A percentile compares a stretch with the other conserved stretches of the same genome.
Evolutionary conservation across 495 filamentous ascomycete species (phyloP).

Genomic region (Neurospora intermedia): DNA sequence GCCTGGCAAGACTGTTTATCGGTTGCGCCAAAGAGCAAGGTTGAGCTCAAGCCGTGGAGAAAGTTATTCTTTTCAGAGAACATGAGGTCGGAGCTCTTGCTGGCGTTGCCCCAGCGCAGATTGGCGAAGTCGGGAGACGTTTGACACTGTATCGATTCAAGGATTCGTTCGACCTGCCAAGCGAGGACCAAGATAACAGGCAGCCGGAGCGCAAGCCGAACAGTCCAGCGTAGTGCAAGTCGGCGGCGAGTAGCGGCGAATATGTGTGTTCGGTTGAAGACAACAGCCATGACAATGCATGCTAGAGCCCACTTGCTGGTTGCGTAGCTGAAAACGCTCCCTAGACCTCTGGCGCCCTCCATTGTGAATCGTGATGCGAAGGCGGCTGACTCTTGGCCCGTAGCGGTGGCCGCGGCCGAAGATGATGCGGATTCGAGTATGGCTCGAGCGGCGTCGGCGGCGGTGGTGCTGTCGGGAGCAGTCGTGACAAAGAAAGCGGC

Average conservation of each 20-base stretch:
- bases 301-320: slow-evolving; percentile 89
- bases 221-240: slow-evolving; percentile 56
- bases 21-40: slow-evolving; percentile 53
- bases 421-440: slow-evolving; percentile 18
- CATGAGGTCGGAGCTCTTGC: slow-evolving; percentile 57
- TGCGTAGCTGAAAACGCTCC: slow-evolving; percentile 80
- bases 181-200: slow-evolving; percentile 66
- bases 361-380: slow-evolving; percentile 37
- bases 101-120: slow-evolving; percentile 62
- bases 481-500: slow-evolving; percentile 17
- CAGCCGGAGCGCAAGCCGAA: slow-evolving; percentile 63
- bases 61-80: slow-evolving; percentile 60
- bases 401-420: slow-evolving; percentile 17
- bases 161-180: slow-evolving; percentile 52
- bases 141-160: slow-evolving; percentile 87
- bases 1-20: slow-evolving; percentile 62
- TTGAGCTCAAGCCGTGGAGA: slow-evolving; percentile 56
- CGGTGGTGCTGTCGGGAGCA: slow-evolving; percentile 15
- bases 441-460: slow-evolving; percentile 10
- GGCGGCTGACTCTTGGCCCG: slow-evolving; percentile 27
- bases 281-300: slow-evolving; percentile 72
- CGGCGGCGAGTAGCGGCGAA: slow-evolving; percentile 81
- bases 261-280: slow-evolving; percentile 85
- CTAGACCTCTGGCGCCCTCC: slow-evolving; percentile 49
- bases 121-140: slow-evolving; percentile 66